Evolutionary conservation across 1,284 basidiomycete genomes (phyloP), one percentile per base, ranked within the genome.

Genomic region (Tetrapyrgos nigripes): DNA sequence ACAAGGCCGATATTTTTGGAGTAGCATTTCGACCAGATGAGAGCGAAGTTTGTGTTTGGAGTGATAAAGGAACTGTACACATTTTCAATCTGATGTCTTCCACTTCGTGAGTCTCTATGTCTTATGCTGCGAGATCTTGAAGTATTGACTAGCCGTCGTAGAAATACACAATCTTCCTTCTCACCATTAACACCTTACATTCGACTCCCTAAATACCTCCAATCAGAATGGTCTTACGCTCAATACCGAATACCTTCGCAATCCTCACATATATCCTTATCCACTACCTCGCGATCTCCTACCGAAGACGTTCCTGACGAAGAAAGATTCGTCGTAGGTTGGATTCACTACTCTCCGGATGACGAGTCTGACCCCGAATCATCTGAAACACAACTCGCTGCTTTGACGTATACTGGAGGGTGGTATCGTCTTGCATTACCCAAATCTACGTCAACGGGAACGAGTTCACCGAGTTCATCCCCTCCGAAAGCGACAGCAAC

Each of bases 11-110:
- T 67, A 96, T 98, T 56, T 97, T 95, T 76, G 94, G 94, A 1
- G 88, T 95, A 21, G 86, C 86, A 53, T 91, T 90, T 72, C 81
- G 89, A 61, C 88, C 87, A 8, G 92, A 91, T 66, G 91, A 92
- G 73, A 83, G 80, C 55, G 91, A 94, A 66, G 76, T 96, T 1
- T 93, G 91, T 66, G 92, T 92, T 9, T 94, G 94, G 92, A 97
- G 94, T 71, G 96, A 98, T 75, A 98, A 98, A 76, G 96, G 96
- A 37, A 98, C 96, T 0, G 87, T 98, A 3, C 96, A 98, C 71
- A 81, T 97, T 23, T 96, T 96, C 72, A 87, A 89, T 31, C 83
- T 97, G 58, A 79, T 82, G 43, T 84, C 88, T 35, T 85, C 85
- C 10, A 72, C 83, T 62, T 84, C 85, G 89, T 92, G 71, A 80